Conservation (phyloP, 345 rosid genomes). For the Triadica sebifera region DNA sequence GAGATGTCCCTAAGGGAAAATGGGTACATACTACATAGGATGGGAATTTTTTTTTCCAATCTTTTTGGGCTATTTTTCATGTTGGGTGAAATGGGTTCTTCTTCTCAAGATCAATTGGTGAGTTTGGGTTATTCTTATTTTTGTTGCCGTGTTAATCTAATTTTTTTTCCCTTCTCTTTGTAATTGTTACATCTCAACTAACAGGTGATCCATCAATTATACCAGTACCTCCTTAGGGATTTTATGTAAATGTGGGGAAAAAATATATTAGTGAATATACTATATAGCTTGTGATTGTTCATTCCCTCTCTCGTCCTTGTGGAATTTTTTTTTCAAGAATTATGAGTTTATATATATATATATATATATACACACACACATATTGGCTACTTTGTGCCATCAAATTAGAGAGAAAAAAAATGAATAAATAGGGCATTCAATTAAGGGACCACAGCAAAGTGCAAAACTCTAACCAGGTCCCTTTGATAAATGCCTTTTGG, state of each 20-base stretch:
- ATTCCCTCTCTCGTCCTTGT: not conserved
- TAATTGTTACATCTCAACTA: slow-evolving; percentile 19
- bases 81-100: slow-evolving; percentile 44
- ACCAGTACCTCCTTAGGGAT: slow-evolving; percentile 24
- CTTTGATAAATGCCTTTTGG: slow-evolving; percentile 11
- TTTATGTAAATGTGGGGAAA: slow-evolving; percentile 40
- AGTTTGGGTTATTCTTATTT: slow-evolving; percentile 35
- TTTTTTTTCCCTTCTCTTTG: slow-evolving; percentile 17
- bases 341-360: not conserved
- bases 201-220: slow-evolving; percentile 34
- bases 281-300: slow-evolving; percentile 23
- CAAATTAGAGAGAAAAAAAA: not conserved
- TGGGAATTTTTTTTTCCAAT: too few species aligned
- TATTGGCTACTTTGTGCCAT: not conserved
- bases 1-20: slow-evolving; percentile 59
- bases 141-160: slow-evolving; percentile 26
- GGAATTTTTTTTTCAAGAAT: slow-evolving; percentile 10
- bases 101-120: slow-evolving; percentile 25
- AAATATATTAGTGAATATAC: slow-evolving; percentile 32
- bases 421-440: slow-evolving; percentile 6
- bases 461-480: not conserved
- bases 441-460: slow-evolving; percentile 17
- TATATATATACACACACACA: too few species aligned
- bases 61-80: not conserved
- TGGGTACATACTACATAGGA: slow-evolving; percentile 18